A percentile compares a stretch with the other conserved stretches of the same genome.
Conservation (phyloP, 176 grass and related monocot genomes). For the Oryza coarctata region DNA sequence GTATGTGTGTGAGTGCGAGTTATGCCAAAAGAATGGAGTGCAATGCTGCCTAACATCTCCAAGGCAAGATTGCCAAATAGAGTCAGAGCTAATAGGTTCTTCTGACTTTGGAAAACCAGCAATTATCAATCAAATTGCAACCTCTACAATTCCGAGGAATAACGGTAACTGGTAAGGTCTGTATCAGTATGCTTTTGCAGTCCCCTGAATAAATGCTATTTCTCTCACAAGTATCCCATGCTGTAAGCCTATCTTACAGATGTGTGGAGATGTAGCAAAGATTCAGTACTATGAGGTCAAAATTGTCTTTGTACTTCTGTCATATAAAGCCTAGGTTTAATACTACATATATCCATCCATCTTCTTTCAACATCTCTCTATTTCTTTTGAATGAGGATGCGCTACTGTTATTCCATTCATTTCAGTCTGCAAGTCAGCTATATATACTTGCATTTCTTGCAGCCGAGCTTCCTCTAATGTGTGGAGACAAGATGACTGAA, state of each 20-base stretch:
- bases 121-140: constrained; percentile 24
- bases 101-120: constrained; percentile 11
- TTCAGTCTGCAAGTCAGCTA: background rate
- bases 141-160: constrained; percentile 33
- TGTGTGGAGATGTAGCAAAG: background rate
- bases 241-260: background rate
- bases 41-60: constrained; percentile 26
- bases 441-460: background rate
- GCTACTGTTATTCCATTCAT: background rate
- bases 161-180: constrained; percentile 98
- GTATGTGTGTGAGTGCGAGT: constrained; percentile 79
- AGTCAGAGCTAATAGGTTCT: constrained; percentile 38
- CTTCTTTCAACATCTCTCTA: background rate
- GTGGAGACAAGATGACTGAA: background rate
- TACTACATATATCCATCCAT: background rate
- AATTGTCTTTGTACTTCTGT: background rate
- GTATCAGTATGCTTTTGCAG: constrained; percentile 46
- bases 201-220: background rate
- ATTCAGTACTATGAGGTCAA: background rate
- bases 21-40: constrained; percentile 71
- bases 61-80: constrained; percentile 32
- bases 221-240: background rate
- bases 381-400: background rate
- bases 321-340: background rate
- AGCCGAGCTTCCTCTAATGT: background rate